Conservation (phyloP, 2,329 filamentous ascomycete genomes). For the Fusarium praegraminearum region DNA sequence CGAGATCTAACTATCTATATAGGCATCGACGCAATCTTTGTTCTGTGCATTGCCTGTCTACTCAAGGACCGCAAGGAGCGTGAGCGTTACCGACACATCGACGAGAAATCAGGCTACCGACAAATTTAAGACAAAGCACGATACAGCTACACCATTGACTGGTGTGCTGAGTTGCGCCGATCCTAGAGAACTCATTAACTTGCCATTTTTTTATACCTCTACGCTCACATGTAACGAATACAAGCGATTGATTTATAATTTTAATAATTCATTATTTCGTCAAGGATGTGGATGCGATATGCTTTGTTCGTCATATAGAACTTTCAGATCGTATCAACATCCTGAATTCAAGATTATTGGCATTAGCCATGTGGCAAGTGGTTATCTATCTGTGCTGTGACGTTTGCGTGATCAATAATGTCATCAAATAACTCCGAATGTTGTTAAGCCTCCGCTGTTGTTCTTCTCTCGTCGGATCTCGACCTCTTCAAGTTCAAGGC, state of each 20-base stretch:
- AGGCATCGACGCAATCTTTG: constrained; percentile 74
- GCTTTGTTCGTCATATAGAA: neutral
- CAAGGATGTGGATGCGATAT: neutral
- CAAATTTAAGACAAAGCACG: constrained; percentile 55
- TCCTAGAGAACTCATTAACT: constrained; percentile 17
- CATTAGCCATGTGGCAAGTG: neutral
- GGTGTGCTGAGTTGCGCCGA: constrained; percentile 3
- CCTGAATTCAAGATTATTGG: constrained; percentile 8
- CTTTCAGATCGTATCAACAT: neutral
- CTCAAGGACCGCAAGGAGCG: constrained; percentile 85
- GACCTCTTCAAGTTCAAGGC: constrained; percentile 54
- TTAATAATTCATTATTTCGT: constrained; percentile 27
- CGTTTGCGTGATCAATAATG: constrained; percentile 13
- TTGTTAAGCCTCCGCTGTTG: constrained; percentile 45
- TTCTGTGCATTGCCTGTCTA: constrained; percentile 79
- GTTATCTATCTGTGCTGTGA: constrained; percentile 11
- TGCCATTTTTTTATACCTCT: constrained; percentile 20
- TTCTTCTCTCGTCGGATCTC: constrained; percentile 49
- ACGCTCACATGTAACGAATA: constrained; percentile 29
- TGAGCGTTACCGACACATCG: constrained; percentile 82
- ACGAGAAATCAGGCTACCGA: constrained; percentile 76
- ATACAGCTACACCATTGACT: constrained; percentile 14
- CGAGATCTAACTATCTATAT: constrained; percentile 10
- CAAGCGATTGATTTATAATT: constrained; percentile 29
- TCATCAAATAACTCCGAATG: constrained; percentile 42